These are phyloP conservation scores for Mycena amicta DNA, from an alignment of 768 basidiomycete genomes.

Conservation along the genomic window DNA sequence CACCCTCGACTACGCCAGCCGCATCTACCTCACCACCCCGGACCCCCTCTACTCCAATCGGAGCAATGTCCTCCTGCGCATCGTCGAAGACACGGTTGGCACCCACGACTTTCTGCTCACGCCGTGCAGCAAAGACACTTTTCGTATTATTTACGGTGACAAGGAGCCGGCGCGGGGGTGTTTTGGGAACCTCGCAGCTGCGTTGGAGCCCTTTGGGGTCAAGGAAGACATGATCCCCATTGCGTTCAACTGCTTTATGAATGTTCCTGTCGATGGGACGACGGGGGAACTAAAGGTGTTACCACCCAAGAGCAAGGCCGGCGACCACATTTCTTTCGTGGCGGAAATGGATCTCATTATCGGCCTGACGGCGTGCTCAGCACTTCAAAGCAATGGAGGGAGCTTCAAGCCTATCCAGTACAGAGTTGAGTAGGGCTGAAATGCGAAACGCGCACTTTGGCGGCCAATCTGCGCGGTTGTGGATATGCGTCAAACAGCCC, in stretches of 20 bases:
- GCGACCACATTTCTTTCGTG: conserved; percentile 11
- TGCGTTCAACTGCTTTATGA: conserved; percentile 18
- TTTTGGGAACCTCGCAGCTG: conserved; percentile 10
- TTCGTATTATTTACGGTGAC: conserved; percentile 16
- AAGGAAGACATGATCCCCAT: conserved; percentile 13
- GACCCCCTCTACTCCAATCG: conserved; percentile 16
- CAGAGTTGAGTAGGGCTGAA: too few species aligned
- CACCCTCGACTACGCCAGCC: conserved; percentile 15
- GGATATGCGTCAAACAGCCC: too few species aligned
- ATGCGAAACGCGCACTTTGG: too few species aligned
- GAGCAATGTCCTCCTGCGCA: conserved; percentile 13
- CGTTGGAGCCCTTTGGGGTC: conserved; percentile 6
- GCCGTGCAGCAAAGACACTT: conserved; percentile 10
- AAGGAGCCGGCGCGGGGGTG: conserved; percentile 8
- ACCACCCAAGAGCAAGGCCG: conserved; percentile 13
- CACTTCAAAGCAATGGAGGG: conserved; percentile 13
- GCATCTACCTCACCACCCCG: conserved; percentile 10
- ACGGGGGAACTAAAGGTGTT: conserved; percentile 11
- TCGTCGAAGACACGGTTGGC: conserved; percentile 12
- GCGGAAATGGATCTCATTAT: conserved; percentile 11
- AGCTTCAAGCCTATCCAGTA: conserved; percentile 16
- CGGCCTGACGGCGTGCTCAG: conserved; percentile 14
- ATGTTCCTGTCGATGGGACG: conserved; percentile 6
- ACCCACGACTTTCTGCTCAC: conserved; percentile 15
- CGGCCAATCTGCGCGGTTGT: too few species aligned